These are phyloP conservation scores for Candida buenavistaensis DNA, from an alignment of 1,139 yeast genomes.

Conservation along the genomic window DNA sequence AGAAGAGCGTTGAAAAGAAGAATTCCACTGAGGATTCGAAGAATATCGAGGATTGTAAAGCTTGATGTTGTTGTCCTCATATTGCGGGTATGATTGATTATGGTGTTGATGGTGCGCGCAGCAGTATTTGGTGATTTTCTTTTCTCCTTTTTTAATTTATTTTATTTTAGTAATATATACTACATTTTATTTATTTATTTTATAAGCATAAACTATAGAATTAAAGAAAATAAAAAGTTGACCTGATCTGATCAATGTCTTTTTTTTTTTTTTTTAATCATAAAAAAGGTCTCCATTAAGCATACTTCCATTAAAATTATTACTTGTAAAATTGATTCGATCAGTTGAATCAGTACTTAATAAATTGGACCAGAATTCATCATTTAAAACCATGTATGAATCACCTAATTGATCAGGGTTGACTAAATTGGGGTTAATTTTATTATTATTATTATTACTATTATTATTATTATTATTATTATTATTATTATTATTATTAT, in stretches of 20 bases:
- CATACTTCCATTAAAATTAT: conserved; percentile 16
- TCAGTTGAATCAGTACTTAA: conserved; percentile 34
- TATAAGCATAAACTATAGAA: no score
- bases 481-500: not conserved
- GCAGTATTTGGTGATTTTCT: no score
- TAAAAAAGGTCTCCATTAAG: conserved; percentile 31
- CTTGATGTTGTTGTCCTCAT: conserved; percentile 5
- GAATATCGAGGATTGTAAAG: conserved; percentile 32
- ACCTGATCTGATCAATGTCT: not conserved
- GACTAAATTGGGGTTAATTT: conserved; percentile 9
- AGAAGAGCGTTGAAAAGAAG: conserved; percentile 47
- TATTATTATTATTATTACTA: not conserved
- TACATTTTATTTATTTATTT: no score
- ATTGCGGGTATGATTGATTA: no score
- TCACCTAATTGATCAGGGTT: conserved; percentile 28
- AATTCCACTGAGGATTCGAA: conserved; percentile 49
- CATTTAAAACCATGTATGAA: conserved; percentile 35
- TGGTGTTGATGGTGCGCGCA: no score
- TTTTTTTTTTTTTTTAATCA: not conserved
- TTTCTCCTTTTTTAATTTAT: no score
- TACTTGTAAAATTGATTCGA: conserved; percentile 36
- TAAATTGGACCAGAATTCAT: conserved; percentile 47
- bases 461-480: not conserved
- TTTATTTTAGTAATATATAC: no score
- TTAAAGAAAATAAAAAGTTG: conserved; percentile 2